phyloP scores from a whole-genome alignment of 1,139 yeast genomes.

The Keqinozyma sinolaborantium region DNA sequence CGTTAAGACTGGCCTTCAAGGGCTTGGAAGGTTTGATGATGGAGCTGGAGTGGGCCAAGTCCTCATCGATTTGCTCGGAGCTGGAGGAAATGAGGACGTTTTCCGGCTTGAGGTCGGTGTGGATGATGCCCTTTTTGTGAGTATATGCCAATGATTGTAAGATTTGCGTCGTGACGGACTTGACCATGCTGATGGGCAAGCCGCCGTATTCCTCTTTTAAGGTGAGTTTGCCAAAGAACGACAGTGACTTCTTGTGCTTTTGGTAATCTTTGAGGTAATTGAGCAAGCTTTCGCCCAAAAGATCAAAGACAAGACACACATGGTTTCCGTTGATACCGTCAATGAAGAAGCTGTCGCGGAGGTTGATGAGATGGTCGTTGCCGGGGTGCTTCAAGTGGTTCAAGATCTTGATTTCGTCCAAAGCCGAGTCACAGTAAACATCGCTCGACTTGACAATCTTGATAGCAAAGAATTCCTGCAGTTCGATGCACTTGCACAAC shows the following conservation, averaged over 20 bases:
- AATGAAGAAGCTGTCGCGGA: conserved; percentile 38
- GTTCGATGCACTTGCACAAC: conserved; percentile 50
- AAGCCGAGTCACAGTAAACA: conserved; percentile 40
- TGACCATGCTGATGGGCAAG: conserved; percentile 33
- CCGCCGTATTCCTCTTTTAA: conserved; percentile 21
- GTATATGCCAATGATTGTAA: conserved; percentile 37
- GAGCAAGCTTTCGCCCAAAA: conserved; percentile 38
- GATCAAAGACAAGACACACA: conserved; percentile 44
- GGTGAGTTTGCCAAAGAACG: conserved; percentile 1
- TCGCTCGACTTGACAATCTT: conserved; percentile 39
- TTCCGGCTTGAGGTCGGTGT: conserved; percentile 45
- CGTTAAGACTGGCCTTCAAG: not conserved
- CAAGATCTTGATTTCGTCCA: conserved; percentile 38
- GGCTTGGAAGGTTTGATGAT: conserved; percentile 1
- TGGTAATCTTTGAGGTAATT: conserved; percentile 25
- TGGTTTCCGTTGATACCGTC: conserved; percentile 41
- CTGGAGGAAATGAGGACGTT: conserved; percentile 26
- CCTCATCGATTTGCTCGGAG: conserved; percentile 16
- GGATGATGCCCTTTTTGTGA: conserved; percentile 41
- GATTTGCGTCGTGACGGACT: conserved; percentile 36
- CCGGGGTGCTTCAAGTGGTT: conserved; percentile 29
- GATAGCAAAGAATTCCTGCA: conserved; percentile 31
- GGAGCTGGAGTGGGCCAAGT: not conserved
- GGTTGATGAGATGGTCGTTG: conserved; percentile 36
- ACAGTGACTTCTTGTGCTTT: conserved; percentile 24